Base-by-base conservation (phyloP, 495 filamentous ascomycete genomes). In the Tirmania nivea region DNA sequence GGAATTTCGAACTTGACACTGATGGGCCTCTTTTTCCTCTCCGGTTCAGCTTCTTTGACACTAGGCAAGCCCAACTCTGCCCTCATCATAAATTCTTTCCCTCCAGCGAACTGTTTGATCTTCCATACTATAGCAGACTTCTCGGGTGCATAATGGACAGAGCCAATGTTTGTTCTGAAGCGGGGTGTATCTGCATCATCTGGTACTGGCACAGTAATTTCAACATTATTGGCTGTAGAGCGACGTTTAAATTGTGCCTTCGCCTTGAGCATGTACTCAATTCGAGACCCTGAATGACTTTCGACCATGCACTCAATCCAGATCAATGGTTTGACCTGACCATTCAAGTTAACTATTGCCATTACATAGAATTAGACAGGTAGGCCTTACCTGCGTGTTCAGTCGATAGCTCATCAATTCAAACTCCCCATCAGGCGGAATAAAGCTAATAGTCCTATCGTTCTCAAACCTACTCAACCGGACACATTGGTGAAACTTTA, bases 1-100 rank as follows among this genome's bases (percentile, higher is more conserved):
- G 92, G 92, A 66, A 96, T 96, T 73, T 99, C 92, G 67, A 96
- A 99, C 70, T 96, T 99, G 70, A 99, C 90, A 66, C 82, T 87
- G 63, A 96, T 96, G 2, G 92, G 92, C 55, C 90, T 72, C 74
- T 96, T 96, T 55, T 76, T 75, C 25, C 85, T 79, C 70, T 95
- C 94, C 68, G 95, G 90, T 63, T 99, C 92, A 58, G 96, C 90
- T 51, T 93, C 92, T 59, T 90, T 83, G 35, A 99, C 92, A 39
- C 83, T 90, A 0, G 92, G 90, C 14, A 96, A 70, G 11, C 88
- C 88, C 14, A 99, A 75, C 68, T 99, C 92, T n/a, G 92, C 92
- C 48, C 90, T 81, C 92, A 99, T 99, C 59, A 99, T 77, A 67
- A 99, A 99, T 63, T 99, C 92, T 69, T 99, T 99, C 57, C 81